Evolutionary conservation across 345 rosid genomes (phyloP).

Genomic region (Anacardium occidentale): DNA sequence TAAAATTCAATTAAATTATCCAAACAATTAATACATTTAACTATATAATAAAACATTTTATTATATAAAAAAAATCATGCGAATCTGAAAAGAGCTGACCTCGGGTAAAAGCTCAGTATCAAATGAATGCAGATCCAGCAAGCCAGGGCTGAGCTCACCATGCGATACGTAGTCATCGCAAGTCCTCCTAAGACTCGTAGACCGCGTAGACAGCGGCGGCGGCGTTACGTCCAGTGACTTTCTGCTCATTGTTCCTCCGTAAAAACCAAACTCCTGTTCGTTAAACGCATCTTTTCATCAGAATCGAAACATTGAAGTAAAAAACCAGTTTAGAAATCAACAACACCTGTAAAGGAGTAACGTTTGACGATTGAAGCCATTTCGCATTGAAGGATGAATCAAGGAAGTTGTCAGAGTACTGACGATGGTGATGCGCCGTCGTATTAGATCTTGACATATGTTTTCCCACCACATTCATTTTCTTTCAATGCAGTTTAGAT

Average conservation of each 20-base stretch:
- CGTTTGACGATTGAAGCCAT: slow-evolving; percentile 42
- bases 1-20: neutral
- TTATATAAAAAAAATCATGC: neutral
- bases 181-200: slow-evolving; percentile 44
- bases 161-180: slow-evolving; percentile 35
- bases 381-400: slow-evolving; percentile 33
- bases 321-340: slow-evolving; percentile 1
- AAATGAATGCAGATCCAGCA: slow-evolving; percentile 61
- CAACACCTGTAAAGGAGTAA: slow-evolving; percentile 22
- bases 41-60: neutral
- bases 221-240: slow-evolving; percentile 30
- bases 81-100: slow-evolving; percentile 24
- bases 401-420: slow-evolving; percentile 49
- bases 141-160: slow-evolving; percentile 44
- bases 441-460: slow-evolving; percentile 45
- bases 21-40: neutral
- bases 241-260: slow-evolving; percentile 27
- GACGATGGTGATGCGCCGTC: slow-evolving; percentile 46
- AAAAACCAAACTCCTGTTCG: slow-evolving; percentile 36
- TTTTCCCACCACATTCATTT: slow-evolving; percentile 43
- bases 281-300: neutral
- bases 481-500: neutral
- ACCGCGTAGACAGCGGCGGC: slow-evolving; percentile 36
- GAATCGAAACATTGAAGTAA: neutral
- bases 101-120: slow-evolving; percentile 54